Evolutionary conservation across 495 filamentous ascomycete species (phyloP).

Genomic region (Oidiodendron maius): DNA sequence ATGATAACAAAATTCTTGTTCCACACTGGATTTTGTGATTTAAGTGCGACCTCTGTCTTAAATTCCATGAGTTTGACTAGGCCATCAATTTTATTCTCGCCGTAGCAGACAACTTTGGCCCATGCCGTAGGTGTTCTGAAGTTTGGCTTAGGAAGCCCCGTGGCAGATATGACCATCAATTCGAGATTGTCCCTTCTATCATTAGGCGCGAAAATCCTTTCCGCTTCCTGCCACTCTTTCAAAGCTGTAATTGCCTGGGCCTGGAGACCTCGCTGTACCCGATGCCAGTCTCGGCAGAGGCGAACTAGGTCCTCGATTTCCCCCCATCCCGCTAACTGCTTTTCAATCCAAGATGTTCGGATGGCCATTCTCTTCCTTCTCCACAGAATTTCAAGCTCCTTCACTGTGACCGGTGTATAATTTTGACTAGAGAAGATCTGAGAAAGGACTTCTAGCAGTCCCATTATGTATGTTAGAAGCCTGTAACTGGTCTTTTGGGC

Average conservation of each 20-base stretch:
- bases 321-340: conserved; percentile 7
- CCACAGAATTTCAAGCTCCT: conserved; percentile 4
- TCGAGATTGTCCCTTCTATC: conserved; percentile 1
- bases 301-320: conserved; percentile 2
- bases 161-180: background rate
- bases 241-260: conserved; percentile 2
- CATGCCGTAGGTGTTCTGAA: background rate
- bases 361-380: conserved; percentile 1
- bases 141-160: conserved; percentile 1
- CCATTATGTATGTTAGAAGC: conserved; percentile 10
- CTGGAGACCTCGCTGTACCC: background rate
- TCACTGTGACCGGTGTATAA: background rate
- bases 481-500: conserved; percentile 8
- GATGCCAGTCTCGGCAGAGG: conserved; percentile 8
- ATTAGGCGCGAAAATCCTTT: conserved; percentile 2
- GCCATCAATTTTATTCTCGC: background rate
- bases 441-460: background rate
- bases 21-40: conserved; percentile 2
- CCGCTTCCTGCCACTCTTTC: conserved; percentile 7
- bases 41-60: background rate
- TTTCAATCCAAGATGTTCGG: conserved; percentile 9
- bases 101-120: conserved; percentile 5
- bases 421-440: conserved; percentile 4
- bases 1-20: background rate
- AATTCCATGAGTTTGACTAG: background rate